Evolutionary conservation across 257 asterid species (phyloP).

Genomic region (Leonotis leonurus): DNA sequence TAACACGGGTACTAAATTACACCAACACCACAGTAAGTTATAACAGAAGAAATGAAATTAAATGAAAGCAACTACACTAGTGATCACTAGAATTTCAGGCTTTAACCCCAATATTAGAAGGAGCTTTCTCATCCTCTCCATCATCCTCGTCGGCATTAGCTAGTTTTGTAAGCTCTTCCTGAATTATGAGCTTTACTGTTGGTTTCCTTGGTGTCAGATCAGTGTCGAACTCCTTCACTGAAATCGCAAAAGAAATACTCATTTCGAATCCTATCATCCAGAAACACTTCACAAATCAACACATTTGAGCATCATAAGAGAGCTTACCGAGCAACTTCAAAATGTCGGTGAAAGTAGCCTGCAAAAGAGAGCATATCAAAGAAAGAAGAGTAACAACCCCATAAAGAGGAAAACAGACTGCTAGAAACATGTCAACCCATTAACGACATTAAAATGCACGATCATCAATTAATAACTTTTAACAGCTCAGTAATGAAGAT

Average conservation of each 20-base stretch:
- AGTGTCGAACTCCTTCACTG: slow-evolving; percentile 48
- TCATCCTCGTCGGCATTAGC: slow-evolving; percentile 80
- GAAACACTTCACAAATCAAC: neutral
- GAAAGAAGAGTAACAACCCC: neutral
- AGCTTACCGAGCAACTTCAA: slow-evolving; percentile 75
- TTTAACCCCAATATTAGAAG: slow-evolving; percentile 37
- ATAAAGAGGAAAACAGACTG: neutral
- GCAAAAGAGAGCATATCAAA: slow-evolving; percentile 24
- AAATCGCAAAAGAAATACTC: slow-evolving; percentile 10
- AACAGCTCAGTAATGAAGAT: neutral
- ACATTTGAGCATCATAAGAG: neutral
- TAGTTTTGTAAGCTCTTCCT: slow-evolving; percentile 78
- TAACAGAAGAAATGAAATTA: neutral
- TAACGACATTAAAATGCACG: too few species aligned
- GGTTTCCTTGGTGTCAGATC: slow-evolving; percentile 48
- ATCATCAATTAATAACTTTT: neutral
- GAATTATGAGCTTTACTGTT: slow-evolving; percentile 64
- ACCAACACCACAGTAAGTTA: slow-evolving; percentile 7
- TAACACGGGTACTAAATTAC: too few species aligned
- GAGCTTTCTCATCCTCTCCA: slow-evolving; percentile 48
- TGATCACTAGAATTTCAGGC: slow-evolving; percentile 34
- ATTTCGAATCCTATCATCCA: too few species aligned
- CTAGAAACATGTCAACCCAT: neutral
- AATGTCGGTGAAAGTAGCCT: slow-evolving; percentile 97
- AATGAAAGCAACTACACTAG: too few species aligned